Conservation (phyloP, 352 stramenopile species). For the Phytophthora pseudosyringae region DNA sequence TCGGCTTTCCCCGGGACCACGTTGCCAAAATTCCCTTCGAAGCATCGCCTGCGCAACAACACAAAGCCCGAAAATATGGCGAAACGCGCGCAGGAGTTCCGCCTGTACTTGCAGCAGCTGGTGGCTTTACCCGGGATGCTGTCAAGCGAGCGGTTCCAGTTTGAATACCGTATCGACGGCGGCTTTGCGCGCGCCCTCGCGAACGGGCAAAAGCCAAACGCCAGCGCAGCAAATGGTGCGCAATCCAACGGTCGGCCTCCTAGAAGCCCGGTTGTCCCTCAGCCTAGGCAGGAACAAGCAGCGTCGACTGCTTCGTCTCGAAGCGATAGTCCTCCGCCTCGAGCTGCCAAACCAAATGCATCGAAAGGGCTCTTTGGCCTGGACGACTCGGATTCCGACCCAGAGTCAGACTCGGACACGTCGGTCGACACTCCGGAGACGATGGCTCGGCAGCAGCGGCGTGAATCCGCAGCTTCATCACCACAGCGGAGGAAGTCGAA, state of each 20-base stretch:
- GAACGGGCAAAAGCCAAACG: conserved; percentile 27
- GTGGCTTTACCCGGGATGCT: conserved; percentile 55
- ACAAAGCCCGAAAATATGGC: conserved; percentile 87
- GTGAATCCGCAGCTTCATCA: conserved; percentile 32
- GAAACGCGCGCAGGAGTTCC: conserved; percentile 83
- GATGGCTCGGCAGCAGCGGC: conserved; percentile 17
- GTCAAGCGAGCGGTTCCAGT: conserved; percentile 65
- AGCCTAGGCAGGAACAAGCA: conserved; percentile 23
- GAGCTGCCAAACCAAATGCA: conserved; percentile 22
- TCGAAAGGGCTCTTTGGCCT: conserved; percentile 62
- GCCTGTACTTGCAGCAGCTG: conserved; percentile 76
- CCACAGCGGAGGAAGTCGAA: conserved; percentile 31
- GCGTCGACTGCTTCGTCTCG: conserved; percentile 24
- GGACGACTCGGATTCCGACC: conserved; percentile 62
- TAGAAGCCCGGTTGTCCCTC: conserved; percentile 32
- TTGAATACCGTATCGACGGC: conserved; percentile 68
- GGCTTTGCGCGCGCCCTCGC: conserved; percentile 42
- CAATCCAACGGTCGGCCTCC: conserved; percentile 22
- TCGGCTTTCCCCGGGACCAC: conserved; percentile 32
- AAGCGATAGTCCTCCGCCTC: conserved; percentile 15
- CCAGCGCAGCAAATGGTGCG: conserved; percentile 19
- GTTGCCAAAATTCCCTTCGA: conserved; percentile 82
- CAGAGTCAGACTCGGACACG: conserved; percentile 58
- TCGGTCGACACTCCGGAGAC: conserved; percentile 39
- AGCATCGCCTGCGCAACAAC: conserved; percentile 78